These are phyloP conservation scores for Pichia paraexigua DNA, from an alignment of 805 yeast species.

Conservation along the genomic window DNA sequence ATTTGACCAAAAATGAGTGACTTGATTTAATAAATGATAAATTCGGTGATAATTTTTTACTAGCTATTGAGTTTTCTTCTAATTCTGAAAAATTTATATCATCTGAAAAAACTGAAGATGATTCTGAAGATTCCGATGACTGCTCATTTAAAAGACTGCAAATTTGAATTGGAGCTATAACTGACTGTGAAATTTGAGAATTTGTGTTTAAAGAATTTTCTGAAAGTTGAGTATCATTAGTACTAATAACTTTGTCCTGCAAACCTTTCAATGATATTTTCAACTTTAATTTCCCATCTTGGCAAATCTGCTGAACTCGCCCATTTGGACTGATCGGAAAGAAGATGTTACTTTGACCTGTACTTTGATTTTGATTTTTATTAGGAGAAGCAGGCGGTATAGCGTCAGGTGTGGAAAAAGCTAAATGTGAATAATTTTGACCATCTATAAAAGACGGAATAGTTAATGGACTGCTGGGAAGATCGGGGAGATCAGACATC, in stretches of 20 bases:
- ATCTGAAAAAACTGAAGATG: slow-evolving; percentile 5
- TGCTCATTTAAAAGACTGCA: background rate
- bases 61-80: background rate
- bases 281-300: slow-evolving; percentile 4
- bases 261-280: slow-evolving; percentile 7
- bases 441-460: background rate
- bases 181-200: background rate
- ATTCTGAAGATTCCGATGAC: background rate
- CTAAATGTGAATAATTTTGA: background rate
- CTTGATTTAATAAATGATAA: background rate
- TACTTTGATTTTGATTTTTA: background rate
- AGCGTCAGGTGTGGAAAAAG: background rate
- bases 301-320: background rate
- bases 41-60: background rate
- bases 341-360: background rate
- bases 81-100: slow-evolving; percentile 3
- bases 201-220: background rate
- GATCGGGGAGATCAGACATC: background rate
- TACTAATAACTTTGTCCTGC: background rate
- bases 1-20: background rate
- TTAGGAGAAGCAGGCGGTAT: background rate
- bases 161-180: background rate
- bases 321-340: background rate
- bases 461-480: background rate
- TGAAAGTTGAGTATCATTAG: background rate